phyloP scores from a whole-genome alignment of 75 land plant species.

The Azolla pinnata region DNA sequence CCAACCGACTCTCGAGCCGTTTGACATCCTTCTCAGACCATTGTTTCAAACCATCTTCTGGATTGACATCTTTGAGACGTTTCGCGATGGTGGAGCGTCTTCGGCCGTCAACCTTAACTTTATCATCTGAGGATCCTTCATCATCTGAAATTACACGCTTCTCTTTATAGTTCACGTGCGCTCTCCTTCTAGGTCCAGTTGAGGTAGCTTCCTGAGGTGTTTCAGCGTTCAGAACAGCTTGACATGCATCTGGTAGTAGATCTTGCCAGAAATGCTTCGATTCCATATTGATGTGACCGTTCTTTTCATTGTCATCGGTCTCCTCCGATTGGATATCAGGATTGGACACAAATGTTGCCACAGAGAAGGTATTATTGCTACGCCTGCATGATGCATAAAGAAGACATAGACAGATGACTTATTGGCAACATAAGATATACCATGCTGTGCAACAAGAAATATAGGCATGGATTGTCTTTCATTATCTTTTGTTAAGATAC shows the following conservation, averaged over 20 bases:
- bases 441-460: too few relatives aligned
- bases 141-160: slow-evolving; percentile 10
- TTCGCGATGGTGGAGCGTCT: slow-evolving; percentile 2
- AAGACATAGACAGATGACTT: slow-evolving; percentile 13
- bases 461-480: too few relatives aligned
- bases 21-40: slow-evolving; percentile 24
- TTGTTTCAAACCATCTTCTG: slow-evolving; percentile 2
- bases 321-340: slow-evolving; percentile 12
- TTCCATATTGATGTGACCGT: slow-evolving; percentile 1
- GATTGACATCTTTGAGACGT: slow-evolving; percentile 3
- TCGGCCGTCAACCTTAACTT: not conserved
- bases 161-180: slow-evolving; percentile 20
- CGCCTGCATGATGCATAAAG: slow-evolving; percentile 16
- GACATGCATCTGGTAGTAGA: slow-evolving; percentile 24
- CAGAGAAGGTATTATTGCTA: slow-evolving; percentile 27
- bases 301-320: not conserved
- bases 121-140: slow-evolving; percentile 13
- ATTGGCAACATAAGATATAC: too few relatives aligned
- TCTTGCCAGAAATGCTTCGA: slow-evolving; percentile 21
- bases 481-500: too few relatives aligned
- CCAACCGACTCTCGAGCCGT: slow-evolving; percentile 18
- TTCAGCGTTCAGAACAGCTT: slow-evolving; percentile 8
- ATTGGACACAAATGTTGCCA: slow-evolving; percentile 24
- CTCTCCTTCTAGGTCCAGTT: slow-evolving; percentile 17
- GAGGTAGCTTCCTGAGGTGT: not conserved